These are phyloP conservation scores for Linum lewisii DNA, from an alignment of 345 rosid species.

Conservation along the genomic window DNA sequence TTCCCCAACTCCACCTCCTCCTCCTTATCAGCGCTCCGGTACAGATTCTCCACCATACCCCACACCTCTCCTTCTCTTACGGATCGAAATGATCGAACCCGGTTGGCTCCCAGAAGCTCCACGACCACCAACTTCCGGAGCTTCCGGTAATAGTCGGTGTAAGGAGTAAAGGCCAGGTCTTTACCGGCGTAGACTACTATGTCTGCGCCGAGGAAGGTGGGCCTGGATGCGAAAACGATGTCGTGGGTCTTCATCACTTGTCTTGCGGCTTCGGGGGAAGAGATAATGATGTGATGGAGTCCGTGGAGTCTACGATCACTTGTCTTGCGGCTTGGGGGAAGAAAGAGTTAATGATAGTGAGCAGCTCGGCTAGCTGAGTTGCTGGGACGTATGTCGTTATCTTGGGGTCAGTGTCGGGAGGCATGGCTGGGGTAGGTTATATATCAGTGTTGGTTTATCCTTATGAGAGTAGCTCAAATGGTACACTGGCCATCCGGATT, in stretches of 20 bases:
- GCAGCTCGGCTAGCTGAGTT: too few species aligned
- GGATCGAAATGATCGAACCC: background rate
- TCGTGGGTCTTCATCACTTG: slow-evolving; percentile 17
- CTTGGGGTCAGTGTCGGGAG: too few species aligned
- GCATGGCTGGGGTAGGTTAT: too few species aligned
- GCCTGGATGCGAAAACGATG: slow-evolving; percentile 9
- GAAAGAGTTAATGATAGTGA: too few species aligned
- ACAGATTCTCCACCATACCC: background rate
- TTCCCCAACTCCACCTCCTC: background rate
- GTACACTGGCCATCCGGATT: too few species aligned
- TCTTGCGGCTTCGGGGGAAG: slow-evolving; percentile 13
- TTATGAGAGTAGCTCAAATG: too few species aligned
- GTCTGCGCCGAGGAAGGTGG: background rate
- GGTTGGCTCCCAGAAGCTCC: slow-evolving; percentile 4
- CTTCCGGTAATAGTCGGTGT: slow-evolving; percentile 6
- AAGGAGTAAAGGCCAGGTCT: slow-evolving; percentile 4
- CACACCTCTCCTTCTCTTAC: slow-evolving; percentile 7
- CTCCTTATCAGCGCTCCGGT: background rate
- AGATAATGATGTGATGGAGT: slow-evolving; percentile 2
- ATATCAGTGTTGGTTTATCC: too few species aligned
- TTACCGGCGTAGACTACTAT: background rate
- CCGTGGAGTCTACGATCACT: too few species aligned
- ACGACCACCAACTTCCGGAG: background rate
- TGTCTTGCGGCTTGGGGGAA: too few species aligned
- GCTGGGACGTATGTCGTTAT: too few species aligned